phyloP scores from a whole-genome alignment of 1,284 basidiomycete genomes.

The Exsudoporus floridanus region DNA sequence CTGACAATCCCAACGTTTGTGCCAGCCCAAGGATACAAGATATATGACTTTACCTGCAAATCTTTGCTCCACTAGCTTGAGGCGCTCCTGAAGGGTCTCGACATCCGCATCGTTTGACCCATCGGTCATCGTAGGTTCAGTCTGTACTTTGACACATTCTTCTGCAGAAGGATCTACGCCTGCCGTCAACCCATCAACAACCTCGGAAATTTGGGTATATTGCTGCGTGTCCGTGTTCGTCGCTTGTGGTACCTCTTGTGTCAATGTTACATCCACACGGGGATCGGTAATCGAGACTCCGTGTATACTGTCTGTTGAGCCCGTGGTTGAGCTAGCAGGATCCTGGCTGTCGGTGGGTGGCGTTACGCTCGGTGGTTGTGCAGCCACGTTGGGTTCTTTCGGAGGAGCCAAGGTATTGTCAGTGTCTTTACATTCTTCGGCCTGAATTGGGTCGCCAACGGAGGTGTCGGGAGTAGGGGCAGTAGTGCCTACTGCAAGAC shows the following conservation, averaged over 20 bases:
- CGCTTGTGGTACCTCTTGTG: background rate
- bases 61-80: conserved; percentile 68
- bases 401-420: background rate
- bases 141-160: background rate
- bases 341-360: background rate
- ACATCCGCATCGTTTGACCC: conserved; percentile 38
- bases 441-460: background rate
- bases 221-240: background rate
- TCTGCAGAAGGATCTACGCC: background rate
- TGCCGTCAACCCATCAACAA: background rate
- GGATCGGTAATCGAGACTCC: background rate
- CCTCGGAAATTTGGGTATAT: background rate
- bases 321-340: background rate
- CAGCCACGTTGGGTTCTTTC: conserved; percentile 4
- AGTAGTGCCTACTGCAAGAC: background rate
- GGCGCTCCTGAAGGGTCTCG: conserved; percentile 59
- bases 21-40: background rate
- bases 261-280: background rate
- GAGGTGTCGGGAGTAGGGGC: background rate
- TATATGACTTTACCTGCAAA: conserved; percentile 54
- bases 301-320: background rate
- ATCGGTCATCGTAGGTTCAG: conserved; percentile 8
- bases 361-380: background rate
- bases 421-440: conserved; percentile 1
- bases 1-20: conserved; percentile 38